A percentile compares a stretch with the other conserved stretches of the same genome.
Conservation (phyloP, 192 early-diverging fungal species). For the Coemansia sp. region DNA sequence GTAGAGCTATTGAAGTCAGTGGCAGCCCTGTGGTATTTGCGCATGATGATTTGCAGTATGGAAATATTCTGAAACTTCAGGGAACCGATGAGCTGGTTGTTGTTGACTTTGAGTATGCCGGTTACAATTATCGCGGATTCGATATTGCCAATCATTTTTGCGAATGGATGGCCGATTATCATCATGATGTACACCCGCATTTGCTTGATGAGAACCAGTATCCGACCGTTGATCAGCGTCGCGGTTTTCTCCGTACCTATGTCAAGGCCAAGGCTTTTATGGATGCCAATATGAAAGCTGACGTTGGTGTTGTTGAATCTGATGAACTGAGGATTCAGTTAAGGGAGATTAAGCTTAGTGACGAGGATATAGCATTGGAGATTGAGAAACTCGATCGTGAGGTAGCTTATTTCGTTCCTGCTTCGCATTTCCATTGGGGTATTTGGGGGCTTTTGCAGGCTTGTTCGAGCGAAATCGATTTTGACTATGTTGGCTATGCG, state of each 20-base stretch:
- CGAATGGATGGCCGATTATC: conserved; percentile 85
- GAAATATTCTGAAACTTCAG: conserved; percentile 77
- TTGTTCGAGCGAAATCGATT: conserved; percentile 71
- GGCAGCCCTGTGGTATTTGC: conserved; percentile 76
- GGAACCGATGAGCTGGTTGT: conserved; percentile 63
- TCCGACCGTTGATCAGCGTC: conserved; percentile 62
- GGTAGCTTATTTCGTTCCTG: conserved; percentile 33
- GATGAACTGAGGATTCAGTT: conserved; percentile 14
- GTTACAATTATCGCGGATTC: conserved; percentile 75
- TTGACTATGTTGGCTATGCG: conserved; percentile 73
- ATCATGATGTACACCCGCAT: conserved; percentile 54
- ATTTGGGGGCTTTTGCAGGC: conserved; percentile 81
- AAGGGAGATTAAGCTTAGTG: conserved; percentile 19
- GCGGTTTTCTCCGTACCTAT: conserved; percentile 66
- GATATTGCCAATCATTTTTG: conserved; percentile 86
- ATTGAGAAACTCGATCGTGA: conserved; percentile 30
- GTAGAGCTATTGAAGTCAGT: conserved; percentile 52
- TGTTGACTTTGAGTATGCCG: conserved; percentile 82
- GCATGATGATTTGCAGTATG: conserved; percentile 90
- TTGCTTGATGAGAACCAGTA: conserved; percentile 49
- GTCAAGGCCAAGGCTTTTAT: conserved; percentile 55
- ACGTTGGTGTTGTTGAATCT: conserved; percentile 24
- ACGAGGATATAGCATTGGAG: conserved; percentile 21
- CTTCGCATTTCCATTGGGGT: conserved; percentile 73
- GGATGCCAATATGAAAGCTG: conserved; percentile 40